Evolutionary conservation across 192 early-diverging fungal species (phyloP).

Genomic region (Entomortierella parvispora): DNA sequence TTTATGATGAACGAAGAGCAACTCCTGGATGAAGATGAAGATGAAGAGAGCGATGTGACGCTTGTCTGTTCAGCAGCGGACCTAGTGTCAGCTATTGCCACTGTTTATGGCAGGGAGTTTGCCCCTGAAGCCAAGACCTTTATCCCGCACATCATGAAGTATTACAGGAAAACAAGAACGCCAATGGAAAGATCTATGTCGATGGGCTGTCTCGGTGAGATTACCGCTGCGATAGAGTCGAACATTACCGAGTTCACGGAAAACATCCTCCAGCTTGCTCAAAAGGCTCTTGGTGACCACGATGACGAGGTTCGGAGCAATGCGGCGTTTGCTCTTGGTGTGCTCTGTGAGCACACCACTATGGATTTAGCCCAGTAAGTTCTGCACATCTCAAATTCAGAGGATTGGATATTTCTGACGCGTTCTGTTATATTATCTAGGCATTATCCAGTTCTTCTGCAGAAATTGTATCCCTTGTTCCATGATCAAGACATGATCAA

Average conservation of each 20-base stretch:
- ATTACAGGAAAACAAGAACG: constrained; percentile 75
- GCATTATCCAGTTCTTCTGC: constrained; percentile 68
- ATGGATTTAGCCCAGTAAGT: not conserved
- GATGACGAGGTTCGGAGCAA: constrained; percentile 86
- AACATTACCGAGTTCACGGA: constrained; percentile 63
- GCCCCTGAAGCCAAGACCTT: constrained; percentile 76
- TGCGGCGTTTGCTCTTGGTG: constrained; percentile 81
- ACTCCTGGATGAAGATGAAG: constrained; percentile 77
- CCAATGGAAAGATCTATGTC: constrained; percentile 86
- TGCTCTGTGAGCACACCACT: constrained; percentile 67
- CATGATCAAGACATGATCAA: constrained; percentile 56
- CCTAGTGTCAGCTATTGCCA: constrained; percentile 79
- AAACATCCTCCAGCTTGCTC: constrained; percentile 72
- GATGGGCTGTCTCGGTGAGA: constrained; percentile 84
- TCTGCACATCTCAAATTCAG: not conserved
- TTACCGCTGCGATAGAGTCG: constrained; percentile 67
- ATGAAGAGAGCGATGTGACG: constrained; percentile 81
- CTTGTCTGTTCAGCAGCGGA: constrained; percentile 81
- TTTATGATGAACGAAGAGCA: constrained; percentile 66
- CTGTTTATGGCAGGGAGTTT: constrained; percentile 76
- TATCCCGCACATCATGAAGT: constrained; percentile 77
- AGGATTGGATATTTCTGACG: not conserved
- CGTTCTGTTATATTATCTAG: constrained; percentile 27
- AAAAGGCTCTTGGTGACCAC: constrained; percentile 74
- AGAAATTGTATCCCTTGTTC: constrained; percentile 67